These are phyloP conservation scores for Schizophyllum amplum DNA, from an alignment of 1,284 basidiomycete species.

Conservation along the genomic window DNA sequence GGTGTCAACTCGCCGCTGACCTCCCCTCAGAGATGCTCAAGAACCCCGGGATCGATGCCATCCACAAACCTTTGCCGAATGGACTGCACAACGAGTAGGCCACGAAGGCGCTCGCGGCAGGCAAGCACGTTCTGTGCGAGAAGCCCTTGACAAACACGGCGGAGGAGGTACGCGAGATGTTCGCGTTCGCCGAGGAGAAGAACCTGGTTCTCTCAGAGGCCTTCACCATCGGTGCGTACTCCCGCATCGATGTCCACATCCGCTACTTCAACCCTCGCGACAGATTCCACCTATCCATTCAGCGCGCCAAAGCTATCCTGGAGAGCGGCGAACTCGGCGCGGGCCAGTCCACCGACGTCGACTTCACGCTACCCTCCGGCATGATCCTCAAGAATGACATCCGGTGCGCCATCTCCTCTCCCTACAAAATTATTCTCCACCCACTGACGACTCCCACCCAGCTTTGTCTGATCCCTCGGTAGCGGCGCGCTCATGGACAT, in stretches of 20 bases:
- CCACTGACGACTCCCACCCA: too few relatives aligned
- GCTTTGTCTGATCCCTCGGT: too few relatives aligned
- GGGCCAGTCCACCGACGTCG: conserved; percentile 21
- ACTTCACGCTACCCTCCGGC: conserved; percentile 22
- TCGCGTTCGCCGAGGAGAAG: conserved; percentile 30
- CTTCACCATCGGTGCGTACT: conserved; percentile 37
- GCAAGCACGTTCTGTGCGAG: conserved; percentile 61
- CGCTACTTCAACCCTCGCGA: background rate
- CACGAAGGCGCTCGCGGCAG: conserved; percentile 47
- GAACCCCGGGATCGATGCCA: background rate
- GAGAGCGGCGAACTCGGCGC: conserved; percentile 29
- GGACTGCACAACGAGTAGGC: conserved; percentile 42
- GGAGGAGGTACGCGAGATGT: conserved; percentile 36
- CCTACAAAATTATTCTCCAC: too few relatives aligned
- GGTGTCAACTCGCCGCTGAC: conserved; percentile 10
- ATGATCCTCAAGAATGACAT: conserved; percentile 34
- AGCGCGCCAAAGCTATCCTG: conserved; percentile 35
- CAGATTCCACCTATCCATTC: conserved; percentile 46
- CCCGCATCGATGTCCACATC: too few relatives aligned
- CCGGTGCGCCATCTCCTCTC: too few relatives aligned
- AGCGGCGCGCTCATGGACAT: conserved; percentile 59
- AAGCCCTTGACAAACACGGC: conserved; percentile 49
- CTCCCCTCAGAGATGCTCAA: conserved; percentile 3
- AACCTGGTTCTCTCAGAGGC: conserved; percentile 46
- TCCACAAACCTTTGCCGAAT: conserved; percentile 5